Percentiles rank a stretch among this genome's conserved stretches.
These are phyloP conservation scores for Emericellopsis atlantica DNA, from an alignment of 2,329 filamentous ascomycete genomes.

Conservation along the genomic window DNA sequence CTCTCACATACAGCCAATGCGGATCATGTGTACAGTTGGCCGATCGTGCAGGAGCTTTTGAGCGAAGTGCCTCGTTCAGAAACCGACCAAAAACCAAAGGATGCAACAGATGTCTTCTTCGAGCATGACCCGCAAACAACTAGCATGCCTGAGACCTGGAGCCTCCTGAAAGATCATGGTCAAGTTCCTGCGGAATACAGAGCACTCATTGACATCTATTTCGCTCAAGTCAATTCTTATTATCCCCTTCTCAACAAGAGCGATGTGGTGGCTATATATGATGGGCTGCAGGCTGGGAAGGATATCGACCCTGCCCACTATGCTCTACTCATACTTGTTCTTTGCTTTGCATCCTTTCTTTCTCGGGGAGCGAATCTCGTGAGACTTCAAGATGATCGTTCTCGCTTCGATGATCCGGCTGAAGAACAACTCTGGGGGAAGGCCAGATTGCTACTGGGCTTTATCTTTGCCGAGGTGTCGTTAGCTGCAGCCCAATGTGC, in stretches of 20 bases:
- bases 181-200: neutral
- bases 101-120: slow-evolving; percentile 4
- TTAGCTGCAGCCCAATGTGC: slow-evolving; percentile 12
- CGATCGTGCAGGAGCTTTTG: slow-evolving; percentile 9
- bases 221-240: neutral
- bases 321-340: neutral
- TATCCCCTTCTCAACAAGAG: neutral
- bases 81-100: neutral
- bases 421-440: slow-evolving; percentile 9
- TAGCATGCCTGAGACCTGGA: neutral
- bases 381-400: neutral
- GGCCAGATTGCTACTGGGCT: slow-evolving; percentile 10
- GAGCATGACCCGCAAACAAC: neutral
- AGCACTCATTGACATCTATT: neutral
- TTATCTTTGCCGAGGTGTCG: slow-evolving; percentile 7
- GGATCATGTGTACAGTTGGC: slow-evolving; percentile 10
- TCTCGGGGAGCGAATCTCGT: neutral
- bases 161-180: neutral
- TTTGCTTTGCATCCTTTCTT: neutral
- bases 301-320: neutral
- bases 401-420: no score
- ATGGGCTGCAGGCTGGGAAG: neutral
- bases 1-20: slow-evolving; percentile 11
- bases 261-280: neutral
- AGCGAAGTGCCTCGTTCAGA: neutral